A percentile compares a stretch with the other conserved stretches of the same genome.
Conservation (phyloP, 768 basidiomycete species). For the Rickenella mellea region DNA sequence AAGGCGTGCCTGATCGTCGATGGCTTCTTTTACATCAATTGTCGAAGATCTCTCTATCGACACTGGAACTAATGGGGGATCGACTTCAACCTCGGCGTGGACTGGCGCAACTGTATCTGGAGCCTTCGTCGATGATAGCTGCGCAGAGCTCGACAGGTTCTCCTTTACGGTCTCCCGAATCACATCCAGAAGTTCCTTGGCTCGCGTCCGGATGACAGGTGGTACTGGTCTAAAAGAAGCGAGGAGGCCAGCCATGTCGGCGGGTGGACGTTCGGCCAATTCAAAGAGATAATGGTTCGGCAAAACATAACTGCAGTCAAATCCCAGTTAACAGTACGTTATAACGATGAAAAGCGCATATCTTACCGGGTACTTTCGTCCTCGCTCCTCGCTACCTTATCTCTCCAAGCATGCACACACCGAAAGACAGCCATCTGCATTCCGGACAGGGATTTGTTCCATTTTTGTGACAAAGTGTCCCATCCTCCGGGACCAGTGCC, state of each 20-base stretch:
- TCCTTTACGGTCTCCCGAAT: conserved; percentile 41
- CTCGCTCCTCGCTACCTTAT: conserved; percentile 64
- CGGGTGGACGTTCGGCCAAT: conserved; percentile 62
- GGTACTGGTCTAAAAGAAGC: conserved; percentile 51
- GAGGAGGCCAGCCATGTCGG: conserved; percentile 53
- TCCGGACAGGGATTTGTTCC: conserved; percentile 54
- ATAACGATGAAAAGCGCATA: neutral
- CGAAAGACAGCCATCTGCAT: conserved; percentile 58
- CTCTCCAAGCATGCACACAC: conserved; percentile 76
- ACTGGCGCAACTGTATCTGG: neutral
- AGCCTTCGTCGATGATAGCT: too few species aligned
- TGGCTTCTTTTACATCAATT: too few species aligned
- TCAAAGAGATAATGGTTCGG: conserved; percentile 68
- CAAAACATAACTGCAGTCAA: conserved; percentile 50
- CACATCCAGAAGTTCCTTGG: conserved; percentile 55
- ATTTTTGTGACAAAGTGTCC: conserved; percentile 70
- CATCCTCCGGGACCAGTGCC: conserved; percentile 68
- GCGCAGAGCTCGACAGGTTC: too few species aligned
- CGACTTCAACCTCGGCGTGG: too few species aligned
- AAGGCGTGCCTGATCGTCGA: too few species aligned
- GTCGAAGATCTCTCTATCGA: too few species aligned
- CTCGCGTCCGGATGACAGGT: conserved; percentile 50
- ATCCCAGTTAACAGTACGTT: conserved; percentile 1
- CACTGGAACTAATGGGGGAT: too few species aligned
- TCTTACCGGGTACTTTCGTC: conserved; percentile 78